Evolutionary conservation across 2,329 filamentous ascomycete genomes (phyloP), one percentile per base, ranked within the genome.

Genomic region (Coleophoma eucalyptorum): DNA sequence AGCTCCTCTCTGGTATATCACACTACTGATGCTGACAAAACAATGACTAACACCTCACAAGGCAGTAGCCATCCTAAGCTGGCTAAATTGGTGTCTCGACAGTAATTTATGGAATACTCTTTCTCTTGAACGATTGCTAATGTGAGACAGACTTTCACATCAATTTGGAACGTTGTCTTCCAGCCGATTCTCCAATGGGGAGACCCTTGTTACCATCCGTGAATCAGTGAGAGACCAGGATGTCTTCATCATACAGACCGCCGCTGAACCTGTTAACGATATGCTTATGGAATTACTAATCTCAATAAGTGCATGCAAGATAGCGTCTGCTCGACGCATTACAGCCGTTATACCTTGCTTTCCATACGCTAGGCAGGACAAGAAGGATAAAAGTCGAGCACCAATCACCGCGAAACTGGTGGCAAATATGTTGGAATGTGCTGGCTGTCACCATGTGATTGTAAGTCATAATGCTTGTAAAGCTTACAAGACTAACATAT

Each of bases 321-420:
- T n/a, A 10, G n/a, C 42, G 12, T 44, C 42, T 5, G 42, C 42
- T 20, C 42, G 42, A 8, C 5, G 19, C 15, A 44, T 44, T 15
- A 44, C 42, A 5, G 42, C 42, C 10, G 42, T 44, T 10, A 5
- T 44, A 8, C 42, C 42, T 5, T 44, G 42, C 19, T 44, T 44
- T n/a, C 42, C 42, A 11, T 44, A 44, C n/a, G 42, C 42, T 5
- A 12, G 42, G n/a, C 42, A 44, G 26, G 42, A 44, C 26, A 44
- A 44, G 19, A 44, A 44, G n/a, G 42, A 44, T 26, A 16, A 21
- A 5, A 44, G 42, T 26, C 42, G 42, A 26, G 42, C 42, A 5
- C 42, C 42, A 12, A 44, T 44, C n/a, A 44, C 42, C 10, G 42
- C 42, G 19, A 44, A 44, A 26, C 20, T 44, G n/a, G 42, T 44